Base-by-base conservation (phyloP, 106 monocot species). In the Alisma plantagoaquatica region DNA sequence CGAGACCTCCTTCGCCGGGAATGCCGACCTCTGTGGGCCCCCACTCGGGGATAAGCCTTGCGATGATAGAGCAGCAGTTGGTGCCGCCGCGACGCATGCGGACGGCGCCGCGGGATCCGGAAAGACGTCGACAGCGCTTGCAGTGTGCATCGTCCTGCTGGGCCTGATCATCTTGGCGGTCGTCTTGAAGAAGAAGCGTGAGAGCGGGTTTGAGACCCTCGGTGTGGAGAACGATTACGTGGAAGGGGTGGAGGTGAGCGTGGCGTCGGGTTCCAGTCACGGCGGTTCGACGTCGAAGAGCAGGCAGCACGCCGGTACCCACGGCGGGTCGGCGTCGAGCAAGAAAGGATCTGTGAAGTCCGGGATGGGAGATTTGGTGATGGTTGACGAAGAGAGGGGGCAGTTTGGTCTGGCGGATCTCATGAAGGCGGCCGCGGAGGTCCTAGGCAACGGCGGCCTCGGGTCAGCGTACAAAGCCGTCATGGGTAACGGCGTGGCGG, bases 371-470 rank as follows among this genome's bases (percentile, higher is more conserved):
- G 72, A 64, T 45, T 25, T 78, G 31, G 71, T 65, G 56, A 30
- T 84, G 61, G 41, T 78, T 47, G 65, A 69, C 61, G 48, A 53
- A 14, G 62, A 58, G 8, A 77, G 59, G 55, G 84, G 77, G 4
- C 29, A 21, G 35, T 71, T 85, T 30, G 78, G 59, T 19, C 2
- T 82, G 67, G 14, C 41, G 29, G 85, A 81, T 28, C 26, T 85
- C 60, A 78, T 82, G 85, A 85, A 73, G 68, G 81, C 86, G 23
- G 73, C 73, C 21, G 92, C 78, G 10, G 92, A 79, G 76, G 73
- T 79, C 72, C 27, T 86, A 45, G 91, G 75, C 3, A 82, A 48
- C 46, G 80, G 79, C 3, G 73, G 76, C 27, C 26, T 79, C 18
- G 82, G 79, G 41, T 73, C 79, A 1, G 70, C 73, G 17, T 79